phyloP scores from a whole-genome alignment of 225 moss, liverwort and hornwort species.

The Straminergon stramineum region DNA sequence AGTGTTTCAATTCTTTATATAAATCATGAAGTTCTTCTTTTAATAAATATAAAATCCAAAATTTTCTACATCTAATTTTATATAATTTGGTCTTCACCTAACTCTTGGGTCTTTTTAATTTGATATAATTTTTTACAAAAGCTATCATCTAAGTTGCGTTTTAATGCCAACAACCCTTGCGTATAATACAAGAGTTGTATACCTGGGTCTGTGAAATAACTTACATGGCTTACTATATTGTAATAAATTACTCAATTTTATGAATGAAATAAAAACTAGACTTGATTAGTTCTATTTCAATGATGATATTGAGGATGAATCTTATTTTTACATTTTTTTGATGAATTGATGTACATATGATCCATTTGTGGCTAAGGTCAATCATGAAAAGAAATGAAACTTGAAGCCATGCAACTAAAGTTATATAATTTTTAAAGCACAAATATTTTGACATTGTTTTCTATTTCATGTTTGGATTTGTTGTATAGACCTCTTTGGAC shows the following conservation, averaged over 20 bases:
- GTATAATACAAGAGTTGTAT: too few relatives aligned
- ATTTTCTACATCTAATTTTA: too few relatives aligned
- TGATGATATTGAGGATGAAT: fast-evolving
- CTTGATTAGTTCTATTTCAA: neutral
- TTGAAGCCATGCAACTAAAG: neutral
- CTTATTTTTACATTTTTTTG: neutral
- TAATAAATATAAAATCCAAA: too few relatives aligned
- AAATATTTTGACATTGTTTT: neutral
- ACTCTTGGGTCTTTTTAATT: too few relatives aligned
- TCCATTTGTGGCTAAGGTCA: neutral
- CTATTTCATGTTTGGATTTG: neutral
- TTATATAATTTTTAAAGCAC: neutral
- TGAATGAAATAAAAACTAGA: neutral
- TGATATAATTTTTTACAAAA: too few relatives aligned
- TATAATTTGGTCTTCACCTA: too few relatives aligned
- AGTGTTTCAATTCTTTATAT: too few relatives aligned
- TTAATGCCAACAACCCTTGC: too few relatives aligned
- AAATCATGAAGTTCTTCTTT: too few relatives aligned
- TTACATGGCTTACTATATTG: neutral
- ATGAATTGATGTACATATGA: neutral
- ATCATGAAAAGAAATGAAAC: neutral
- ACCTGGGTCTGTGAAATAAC: neutral
- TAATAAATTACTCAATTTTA: neutral
- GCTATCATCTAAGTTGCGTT: too few relatives aligned
- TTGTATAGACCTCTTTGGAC: neutral